Evolutionary conservation across 148 eudicot genomes (phyloP), one percentile per base, ranked within the genome.

Genomic region (Polygonum maritimum): DNA sequence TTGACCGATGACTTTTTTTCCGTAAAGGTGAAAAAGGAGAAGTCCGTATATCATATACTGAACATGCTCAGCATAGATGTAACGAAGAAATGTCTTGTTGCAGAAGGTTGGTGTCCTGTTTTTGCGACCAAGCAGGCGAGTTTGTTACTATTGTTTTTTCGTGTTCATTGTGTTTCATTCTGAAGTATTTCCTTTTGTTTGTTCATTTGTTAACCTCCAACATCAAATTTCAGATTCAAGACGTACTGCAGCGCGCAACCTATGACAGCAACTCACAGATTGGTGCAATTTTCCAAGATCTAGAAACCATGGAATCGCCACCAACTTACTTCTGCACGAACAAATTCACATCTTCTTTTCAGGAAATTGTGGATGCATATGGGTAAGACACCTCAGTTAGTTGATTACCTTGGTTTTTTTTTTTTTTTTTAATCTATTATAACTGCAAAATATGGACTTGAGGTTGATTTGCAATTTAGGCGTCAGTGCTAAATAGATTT

Each of bases 1-100:
- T 71, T 71, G 26, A 71, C 12, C 33, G 0, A 19, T 36, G 10
- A 14, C 2, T 21, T 44, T 81, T 79, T 69, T 48, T 72, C 9
- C 52, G 2, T 54, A 76, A 80, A 95, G 97, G 99, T 86, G 84
- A 91, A 81, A 84, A 89, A 83, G 86, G 97, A 92, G 81, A 95
- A 95, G 79, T 90, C 96, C 65, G 83, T 95, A 75, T 91, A 92
- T 84, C 99, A 92, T 81, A 92, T 91, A 41, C 83, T 95, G 36
- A 95, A 95, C 81, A 92, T 92, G 99, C 99, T 95, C 65, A 95
- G 97, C 86, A 84, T 95, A 58, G 99, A 95, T 83, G 99, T 95
- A 44, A 86, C 99, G 8, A 95, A 88, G 88, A 95, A 95, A 81
- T 92, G 99, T 79, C 97, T 95, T 62, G 99, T 95, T 76, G 99